phyloP scores from a whole-genome alignment of 148 eudicot species.

The Arbutus unedo region DNA sequence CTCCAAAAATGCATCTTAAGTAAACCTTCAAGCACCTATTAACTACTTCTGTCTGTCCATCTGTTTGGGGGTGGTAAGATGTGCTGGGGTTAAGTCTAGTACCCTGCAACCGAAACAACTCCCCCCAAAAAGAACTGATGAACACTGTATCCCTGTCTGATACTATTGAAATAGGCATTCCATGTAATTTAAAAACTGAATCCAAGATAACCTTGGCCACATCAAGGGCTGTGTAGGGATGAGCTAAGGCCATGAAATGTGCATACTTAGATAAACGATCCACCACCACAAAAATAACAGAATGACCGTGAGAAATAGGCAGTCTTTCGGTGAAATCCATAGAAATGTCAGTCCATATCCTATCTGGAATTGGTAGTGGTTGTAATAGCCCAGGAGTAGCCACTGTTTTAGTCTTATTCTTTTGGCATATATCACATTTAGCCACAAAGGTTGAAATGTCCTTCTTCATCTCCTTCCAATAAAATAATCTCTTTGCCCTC shows the following conservation, averaged over 20 bases:
- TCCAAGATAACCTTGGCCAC: neutral
- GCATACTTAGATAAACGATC: neutral
- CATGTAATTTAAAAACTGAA: neutral
- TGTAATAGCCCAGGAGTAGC: neutral
- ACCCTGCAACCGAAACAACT: neutral
- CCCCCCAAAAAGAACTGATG: neutral
- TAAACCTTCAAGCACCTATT: neutral
- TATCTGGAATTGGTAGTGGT: neutral
- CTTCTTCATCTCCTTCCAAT: neutral
- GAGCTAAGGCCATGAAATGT: neutral
- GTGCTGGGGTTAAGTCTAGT: neutral
- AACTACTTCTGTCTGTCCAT: neutral
- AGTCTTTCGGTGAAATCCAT: neutral
- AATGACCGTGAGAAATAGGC: neutral
- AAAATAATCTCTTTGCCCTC: neutral
- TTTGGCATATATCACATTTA: neutral
- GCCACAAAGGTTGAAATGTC: accelerated
- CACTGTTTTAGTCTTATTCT: neutral
- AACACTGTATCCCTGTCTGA: neutral
- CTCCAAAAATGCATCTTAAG: neutral
- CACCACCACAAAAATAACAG: neutral
- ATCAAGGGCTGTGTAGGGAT: neutral
- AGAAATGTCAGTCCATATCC: neutral
- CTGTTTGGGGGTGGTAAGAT: neutral
- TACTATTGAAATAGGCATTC: neutral